Conservation (phyloP, 805 yeast species). For the Wickerhamomyces silvicola region DNA sequence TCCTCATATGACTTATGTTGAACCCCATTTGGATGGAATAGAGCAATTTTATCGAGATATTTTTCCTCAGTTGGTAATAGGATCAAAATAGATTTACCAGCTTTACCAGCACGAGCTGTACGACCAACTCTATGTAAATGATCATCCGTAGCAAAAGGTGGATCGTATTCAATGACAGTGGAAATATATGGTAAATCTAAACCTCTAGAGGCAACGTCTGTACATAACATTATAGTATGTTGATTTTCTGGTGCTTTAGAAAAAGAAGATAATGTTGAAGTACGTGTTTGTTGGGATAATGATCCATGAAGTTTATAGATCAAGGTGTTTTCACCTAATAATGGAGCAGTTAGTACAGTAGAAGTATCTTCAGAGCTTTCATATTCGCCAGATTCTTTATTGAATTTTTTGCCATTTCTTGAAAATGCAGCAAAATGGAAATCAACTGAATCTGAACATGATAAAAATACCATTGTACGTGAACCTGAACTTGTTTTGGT, state of each 20-base stretch:
- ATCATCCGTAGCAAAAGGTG: conserved; percentile 91
- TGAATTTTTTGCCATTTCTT: conserved; percentile 42
- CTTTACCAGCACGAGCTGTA: conserved; percentile 94
- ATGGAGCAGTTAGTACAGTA: conserved; percentile 49
- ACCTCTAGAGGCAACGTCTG: conserved; percentile 98
- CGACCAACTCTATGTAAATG: conserved; percentile 96
- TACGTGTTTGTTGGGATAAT: conserved; percentile 74
- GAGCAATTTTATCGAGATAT: conserved; percentile 57
- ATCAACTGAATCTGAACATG: conserved; percentile 96
- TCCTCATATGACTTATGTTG: conserved; percentile 43
- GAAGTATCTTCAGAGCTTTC: conserved; percentile 24
- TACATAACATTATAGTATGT: conserved; percentile 75
- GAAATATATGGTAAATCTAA: conserved; percentile 84
- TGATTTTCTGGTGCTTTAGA: conserved; percentile 34
- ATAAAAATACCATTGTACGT: conserved; percentile 76
- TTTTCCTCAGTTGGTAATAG: conserved; percentile 91
- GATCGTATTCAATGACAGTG: conserved; percentile 86
- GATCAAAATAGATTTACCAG: conserved; percentile 73
- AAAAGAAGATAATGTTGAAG: conserved; percentile 51
- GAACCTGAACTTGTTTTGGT: conserved; percentile 29
- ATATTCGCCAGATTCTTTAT: conserved; percentile 25
- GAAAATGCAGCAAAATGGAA: conserved; percentile 78
- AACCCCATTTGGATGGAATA: conserved; percentile 52
- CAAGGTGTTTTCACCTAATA: conserved; percentile 38
- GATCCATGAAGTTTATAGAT: conserved; percentile 85